Evolutionary conservation across 345 rosid species (phyloP), one percentile per base, ranked within the genome.

Genomic region (Eucalyptus brandiana): DNA sequence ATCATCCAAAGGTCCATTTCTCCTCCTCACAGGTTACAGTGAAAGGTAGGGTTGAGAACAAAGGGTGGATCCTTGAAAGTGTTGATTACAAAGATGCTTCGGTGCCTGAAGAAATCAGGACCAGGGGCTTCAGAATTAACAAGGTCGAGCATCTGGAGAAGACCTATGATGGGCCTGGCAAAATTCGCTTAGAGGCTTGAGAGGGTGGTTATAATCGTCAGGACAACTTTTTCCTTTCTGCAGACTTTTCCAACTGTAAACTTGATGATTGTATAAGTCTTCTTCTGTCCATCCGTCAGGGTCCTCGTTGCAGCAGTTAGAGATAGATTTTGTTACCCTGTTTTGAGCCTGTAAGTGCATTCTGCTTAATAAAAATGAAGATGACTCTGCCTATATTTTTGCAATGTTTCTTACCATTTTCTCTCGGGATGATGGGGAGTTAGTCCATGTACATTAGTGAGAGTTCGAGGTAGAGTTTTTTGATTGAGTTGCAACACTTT

Each of bases 71-170:
- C n/a, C 91, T 97, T 9, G 98, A 97, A 88, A 90, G 48, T 4
- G 96, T 97, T 1, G 98, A 96, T 88, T 92, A 94, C 92, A 97
- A 95, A 67, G 98, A 97, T 91, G 60, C 94, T 44, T 93, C 96
- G 2, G 88, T 91, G 32, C 96, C 97, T 0, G 99, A 97, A 93
- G 98, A 97, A 93, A 88, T 94, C 87, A 94, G 97, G 91, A 96
- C 87, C 90, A 92, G 99, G 86, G 98, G 99, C 58, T 98, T 98
- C 88, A 96, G 92, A 88, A 88, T 98, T 88, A 92, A 94, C 91
- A 96, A 94, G 89, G 86, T 90, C 34, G 97, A 95, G 93, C 97
- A 97, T 89, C 90, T 95, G 88, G 98, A 96, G 90, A 93, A 94
- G 92, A 93, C 91, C 56, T 94, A 89, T 37, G 87, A 53, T 9